Base-by-base conservation (phyloP, 2,329 filamentous ascomycete species). In the Sporothrix protearum region DNA sequence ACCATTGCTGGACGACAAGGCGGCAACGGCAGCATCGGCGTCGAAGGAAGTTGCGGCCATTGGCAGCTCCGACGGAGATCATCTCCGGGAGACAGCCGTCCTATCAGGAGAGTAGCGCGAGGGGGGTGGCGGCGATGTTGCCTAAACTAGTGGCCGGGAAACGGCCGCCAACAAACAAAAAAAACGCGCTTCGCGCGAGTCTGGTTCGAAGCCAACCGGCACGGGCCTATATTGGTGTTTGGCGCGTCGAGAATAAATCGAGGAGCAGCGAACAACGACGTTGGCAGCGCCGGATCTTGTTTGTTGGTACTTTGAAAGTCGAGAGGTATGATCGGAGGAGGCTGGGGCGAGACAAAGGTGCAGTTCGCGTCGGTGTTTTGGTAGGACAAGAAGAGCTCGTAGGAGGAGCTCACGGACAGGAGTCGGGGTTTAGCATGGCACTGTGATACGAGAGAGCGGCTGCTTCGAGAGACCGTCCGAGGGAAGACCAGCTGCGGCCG, bases 41-140 rank as follows among this genome's bases (percentile, higher is more conserved):
- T 86, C 83, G 79, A 85, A 84, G 67, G 83, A 81, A 80, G 82
- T 80, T 76, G 82, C 81, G 78, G 85, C 86, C 85, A 88, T 88
- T 83, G 83, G 78, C 78, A 77, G 76, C 76, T 76, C 75, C 71
- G 71, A 75, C 25, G 33, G 67, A 53, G 73, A 49, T 71, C 74
- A 75, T 75, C 59, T 73, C 73, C 71, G 68, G 47, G 53, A 39
- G 59, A 68, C 30, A 28, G 71, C 55, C 64, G 45, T 47, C 45
- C 45, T 47, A n/a, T n/a, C n/a, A n/a, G n/a, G n/a, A n/a, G n/a
- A 51, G 68, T 33, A 66, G 14, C 1, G 25, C 16, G 57, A 12
- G 59, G 28, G 28, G 28, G 49, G 49, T 9, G 30, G 42, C 25
- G 30, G 7, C 7, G 64, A 47, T 59, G 68, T n/a, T 61, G 68